phyloP scores from a whole-genome alignment of 2,329 filamentous ascomycete species.

The Aspergillus unguis region DNA sequence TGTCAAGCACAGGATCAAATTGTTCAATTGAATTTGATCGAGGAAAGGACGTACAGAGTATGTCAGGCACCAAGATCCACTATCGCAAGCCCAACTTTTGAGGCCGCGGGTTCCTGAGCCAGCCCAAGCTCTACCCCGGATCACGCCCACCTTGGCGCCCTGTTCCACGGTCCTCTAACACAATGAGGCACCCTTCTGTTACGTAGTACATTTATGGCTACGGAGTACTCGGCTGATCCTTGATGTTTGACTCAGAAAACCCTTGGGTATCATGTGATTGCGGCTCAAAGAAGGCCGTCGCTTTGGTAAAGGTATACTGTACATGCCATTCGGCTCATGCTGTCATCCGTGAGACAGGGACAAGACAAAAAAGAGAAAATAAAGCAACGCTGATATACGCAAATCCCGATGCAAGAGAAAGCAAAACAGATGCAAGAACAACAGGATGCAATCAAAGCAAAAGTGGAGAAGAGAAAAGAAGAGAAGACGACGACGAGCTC shows the following conservation, averaged over 20 bases:
- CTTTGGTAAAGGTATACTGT: conserved; percentile 6
- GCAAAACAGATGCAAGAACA: background rate
- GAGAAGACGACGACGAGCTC: background rate
- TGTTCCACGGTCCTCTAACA: conserved; percentile 8
- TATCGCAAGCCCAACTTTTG: conserved; percentile 4
- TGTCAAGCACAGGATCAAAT: too few relatives aligned
- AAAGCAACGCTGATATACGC: conserved; percentile 1
- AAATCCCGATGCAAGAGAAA: background rate
- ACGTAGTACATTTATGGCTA: too few relatives aligned
- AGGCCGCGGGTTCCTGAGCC: conserved; percentile 11
- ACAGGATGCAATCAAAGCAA: background rate
- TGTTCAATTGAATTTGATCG: background rate
- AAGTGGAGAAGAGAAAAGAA: background rate
- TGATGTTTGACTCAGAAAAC: background rate
- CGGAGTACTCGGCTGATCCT: too few relatives aligned
- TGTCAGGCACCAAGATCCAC: conserved; percentile 5
- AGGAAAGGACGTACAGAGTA: background rate
- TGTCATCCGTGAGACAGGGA: conserved; percentile 3
- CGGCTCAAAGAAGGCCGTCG: conserved; percentile 1
- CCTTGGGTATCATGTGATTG: conserved; percentile 7
- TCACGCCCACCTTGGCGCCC: background rate
- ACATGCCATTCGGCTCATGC: conserved; percentile 4
- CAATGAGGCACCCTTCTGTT: too few relatives aligned
- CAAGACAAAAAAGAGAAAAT: conserved; percentile 1
- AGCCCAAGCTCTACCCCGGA: background rate